Conservation (phyloP, 2,329 filamentous ascomycete genomes). For the Xylariomycetidae sp. region DNA sequence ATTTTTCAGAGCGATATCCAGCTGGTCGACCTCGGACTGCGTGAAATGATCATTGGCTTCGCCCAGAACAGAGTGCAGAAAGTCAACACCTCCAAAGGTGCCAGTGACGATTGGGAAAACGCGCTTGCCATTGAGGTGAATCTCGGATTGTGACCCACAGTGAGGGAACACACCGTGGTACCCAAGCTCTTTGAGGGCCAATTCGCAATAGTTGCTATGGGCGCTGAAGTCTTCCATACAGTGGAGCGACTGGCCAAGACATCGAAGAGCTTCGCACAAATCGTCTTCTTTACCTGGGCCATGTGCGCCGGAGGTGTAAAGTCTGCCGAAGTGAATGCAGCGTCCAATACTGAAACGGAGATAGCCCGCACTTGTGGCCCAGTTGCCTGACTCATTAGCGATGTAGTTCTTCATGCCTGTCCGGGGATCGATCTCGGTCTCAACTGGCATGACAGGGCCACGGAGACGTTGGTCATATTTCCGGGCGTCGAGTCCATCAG, state of each 20-base stretch:
- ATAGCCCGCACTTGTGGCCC: conserved; percentile 87
- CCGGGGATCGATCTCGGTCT: conserved; percentile 65
- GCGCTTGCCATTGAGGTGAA: conserved; percentile 59
- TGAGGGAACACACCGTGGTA: conserved; percentile 66
- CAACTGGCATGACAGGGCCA: conserved; percentile 64
- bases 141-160: conserved; percentile 60
- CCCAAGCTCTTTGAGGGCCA: conserved; percentile 68
- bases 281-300: conserved; percentile 65
- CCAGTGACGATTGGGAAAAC: conserved; percentile 71
- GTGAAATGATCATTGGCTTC: conserved; percentile 81
- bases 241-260: conserved; percentile 69
- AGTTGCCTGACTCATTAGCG: conserved; percentile 77
- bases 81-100: conserved; percentile 76
- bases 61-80: conserved; percentile 70
- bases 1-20: conserved; percentile 67
- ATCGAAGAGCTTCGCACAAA: conserved; percentile 73
- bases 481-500: conserved; percentile 78
- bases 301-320: conserved; percentile 62
- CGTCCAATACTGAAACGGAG: conserved; percentile 69
- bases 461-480: conserved; percentile 76
- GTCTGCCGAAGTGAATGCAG: conserved; percentile 69
- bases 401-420: conserved; percentile 99
- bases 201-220: conserved; percentile 78
- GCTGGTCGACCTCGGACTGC: conserved; percentile 77
- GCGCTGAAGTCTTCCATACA: conserved; percentile 75